Evolutionary conservation across 306 rosid genomes (phyloP).

Genomic region (Acacia crassicarpa): DNA sequence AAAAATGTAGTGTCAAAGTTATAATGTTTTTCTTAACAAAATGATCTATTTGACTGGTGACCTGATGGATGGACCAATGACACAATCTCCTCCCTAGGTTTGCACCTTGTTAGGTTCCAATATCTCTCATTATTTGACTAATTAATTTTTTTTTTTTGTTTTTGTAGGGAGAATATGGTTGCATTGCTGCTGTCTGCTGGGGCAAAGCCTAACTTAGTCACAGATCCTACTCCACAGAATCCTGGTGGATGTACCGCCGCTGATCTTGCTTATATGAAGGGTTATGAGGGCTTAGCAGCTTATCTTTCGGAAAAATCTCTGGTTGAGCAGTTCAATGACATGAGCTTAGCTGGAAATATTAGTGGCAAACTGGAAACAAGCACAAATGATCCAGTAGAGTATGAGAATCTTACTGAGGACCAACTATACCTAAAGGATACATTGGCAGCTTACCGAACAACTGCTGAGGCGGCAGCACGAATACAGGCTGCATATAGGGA

Average conservation of each 20-base stretch:
- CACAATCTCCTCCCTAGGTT: not conserved
- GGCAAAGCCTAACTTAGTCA: constrained; percentile 89
- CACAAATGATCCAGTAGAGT: constrained; percentile 39
- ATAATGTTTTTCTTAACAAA: not conserved
- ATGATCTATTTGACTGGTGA: not conserved
- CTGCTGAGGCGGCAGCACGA: constrained; percentile 93
- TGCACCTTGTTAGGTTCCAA: not conserved
- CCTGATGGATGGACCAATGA: too few relatives aligned
- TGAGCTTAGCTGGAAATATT: constrained; percentile 88
- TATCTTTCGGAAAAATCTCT: constrained; percentile 91
- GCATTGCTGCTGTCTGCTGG: constrained; percentile 68
- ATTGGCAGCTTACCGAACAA: constrained; percentile 73
- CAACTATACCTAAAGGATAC: constrained; percentile 69
- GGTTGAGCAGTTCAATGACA: constrained; percentile 75
- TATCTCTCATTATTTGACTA: constrained; percentile 6
- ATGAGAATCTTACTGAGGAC: constrained; percentile 76
- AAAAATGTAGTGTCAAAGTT: not conserved
- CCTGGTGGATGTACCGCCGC: constrained; percentile 83
- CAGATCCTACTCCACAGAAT: constrained; percentile 75
- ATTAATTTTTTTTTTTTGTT: too few relatives aligned
- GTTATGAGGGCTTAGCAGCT: constrained; percentile 87
- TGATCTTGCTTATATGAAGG: constrained; percentile 75
- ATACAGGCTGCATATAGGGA: constrained; percentile 89
- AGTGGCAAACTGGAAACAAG: constrained; percentile 70
- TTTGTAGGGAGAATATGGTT: constrained; percentile 83